phyloP scores from a whole-genome alignment of 768 basidiomycete genomes.

The Mrakia gelida region DNA sequence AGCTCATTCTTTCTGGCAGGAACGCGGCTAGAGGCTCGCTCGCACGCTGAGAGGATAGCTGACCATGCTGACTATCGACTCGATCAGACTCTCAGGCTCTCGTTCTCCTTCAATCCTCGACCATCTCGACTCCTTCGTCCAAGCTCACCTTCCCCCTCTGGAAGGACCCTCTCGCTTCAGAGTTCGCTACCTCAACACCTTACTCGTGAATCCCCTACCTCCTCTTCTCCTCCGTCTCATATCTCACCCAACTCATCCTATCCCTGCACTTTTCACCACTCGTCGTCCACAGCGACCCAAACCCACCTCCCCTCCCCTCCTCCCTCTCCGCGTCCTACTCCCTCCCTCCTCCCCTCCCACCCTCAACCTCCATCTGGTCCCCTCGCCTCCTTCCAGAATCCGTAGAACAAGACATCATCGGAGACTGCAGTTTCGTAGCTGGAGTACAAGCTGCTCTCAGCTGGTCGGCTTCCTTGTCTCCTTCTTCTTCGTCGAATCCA shows the following conservation, averaged over 20 bases:
- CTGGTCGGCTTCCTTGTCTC: neutral
- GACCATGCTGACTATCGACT: neutral
- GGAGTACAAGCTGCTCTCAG: slow-evolving; percentile 21
- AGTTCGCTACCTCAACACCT: neutral
- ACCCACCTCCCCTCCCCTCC: slow-evolving; percentile 16
- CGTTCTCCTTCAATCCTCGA: neutral
- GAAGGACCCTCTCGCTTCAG: slow-evolving; percentile 4
- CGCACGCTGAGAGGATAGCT: neutral
- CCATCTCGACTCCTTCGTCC: slow-evolving; percentile 6
- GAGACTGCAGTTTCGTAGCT: slow-evolving; percentile 26
- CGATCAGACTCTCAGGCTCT: slow-evolving; percentile 3
- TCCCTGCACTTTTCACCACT: neutral
- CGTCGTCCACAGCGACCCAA: slow-evolving; percentile 1
- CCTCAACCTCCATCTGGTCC: slow-evolving; percentile 17
- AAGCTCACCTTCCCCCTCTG: slow-evolving; percentile 20
- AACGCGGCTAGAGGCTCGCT: too few relatives aligned
- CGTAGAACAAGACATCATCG: slow-evolving; percentile 14
- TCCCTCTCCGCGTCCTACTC: slow-evolving; percentile 5
- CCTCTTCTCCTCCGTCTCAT: neutral
- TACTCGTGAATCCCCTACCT: neutral
- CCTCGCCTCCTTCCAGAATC: neutral
- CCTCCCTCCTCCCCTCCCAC: slow-evolving; percentile 1
- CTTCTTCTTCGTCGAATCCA: neutral
- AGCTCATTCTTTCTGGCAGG: neutral
- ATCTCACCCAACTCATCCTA: neutral